Percentiles rank a stretch among this genome's conserved stretches.
Conservation (phyloP, 208 protist genomes). For the Cochliopodium minus region DNA sequence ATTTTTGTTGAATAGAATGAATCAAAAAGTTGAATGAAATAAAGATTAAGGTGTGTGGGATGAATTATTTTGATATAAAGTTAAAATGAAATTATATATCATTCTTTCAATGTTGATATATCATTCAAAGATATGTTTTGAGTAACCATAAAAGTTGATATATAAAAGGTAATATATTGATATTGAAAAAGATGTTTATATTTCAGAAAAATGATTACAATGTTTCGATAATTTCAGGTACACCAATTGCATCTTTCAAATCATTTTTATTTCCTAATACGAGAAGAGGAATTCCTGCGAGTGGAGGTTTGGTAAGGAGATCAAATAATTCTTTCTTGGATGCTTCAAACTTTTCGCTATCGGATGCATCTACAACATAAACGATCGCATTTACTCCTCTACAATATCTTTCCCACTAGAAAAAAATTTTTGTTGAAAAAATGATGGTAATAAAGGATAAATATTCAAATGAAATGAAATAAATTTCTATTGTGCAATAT, state of each 20-base stretch:
- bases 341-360: slow-evolving; percentile 40
- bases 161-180: not conserved
- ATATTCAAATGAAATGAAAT: not conserved
- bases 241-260: slow-evolving; percentile 33
- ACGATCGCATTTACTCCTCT: slow-evolving; percentile 64
- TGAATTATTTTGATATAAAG: too few relatives aligned
- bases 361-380: slow-evolving; percentile 61
- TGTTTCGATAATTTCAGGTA: slow-evolving; percentile 37
- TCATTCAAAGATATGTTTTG: not conserved
- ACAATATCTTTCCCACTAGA: slow-evolving; percentile 67
- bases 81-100: too few relatives aligned
- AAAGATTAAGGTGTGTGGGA: too few relatives aligned
- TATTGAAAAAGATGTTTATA: slow-evolving; percentile 15
- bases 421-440: not conserved
- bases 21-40: too few relatives aligned
- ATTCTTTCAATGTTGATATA: too few relatives aligned
- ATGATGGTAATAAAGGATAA: not conserved
- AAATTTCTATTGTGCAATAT: not conserved
- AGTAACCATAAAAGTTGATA: not conserved
- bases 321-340: slow-evolving; percentile 44
- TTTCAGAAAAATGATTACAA: too few relatives aligned
- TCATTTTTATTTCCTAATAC: slow-evolving; percentile 77
- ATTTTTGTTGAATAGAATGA: too few relatives aligned
- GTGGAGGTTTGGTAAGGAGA: slow-evolving; percentile 48
- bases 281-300: slow-evolving; percentile 58